A percentile compares a stretch with the other conserved stretches of the same genome.
phyloP scores from a whole-genome alignment of 75 land plant genomes.

The Ceratopteris richardii region DNA sequence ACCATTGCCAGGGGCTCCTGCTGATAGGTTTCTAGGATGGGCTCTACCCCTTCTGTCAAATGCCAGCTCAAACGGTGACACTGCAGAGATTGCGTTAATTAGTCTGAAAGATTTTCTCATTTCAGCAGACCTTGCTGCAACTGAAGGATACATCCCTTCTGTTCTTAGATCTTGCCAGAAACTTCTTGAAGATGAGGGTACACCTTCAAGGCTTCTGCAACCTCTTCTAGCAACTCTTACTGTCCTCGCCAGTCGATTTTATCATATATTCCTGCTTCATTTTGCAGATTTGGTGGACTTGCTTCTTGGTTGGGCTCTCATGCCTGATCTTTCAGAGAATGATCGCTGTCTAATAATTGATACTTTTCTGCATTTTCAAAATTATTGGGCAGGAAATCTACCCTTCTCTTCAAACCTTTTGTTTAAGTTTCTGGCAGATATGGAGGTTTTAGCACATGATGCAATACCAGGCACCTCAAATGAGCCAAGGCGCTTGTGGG shows the following conservation, averaged over 20 bases:
- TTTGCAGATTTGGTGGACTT: slow-evolving; percentile 85
- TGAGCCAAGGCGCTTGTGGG: slow-evolving; percentile 53
- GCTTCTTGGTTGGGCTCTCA: slow-evolving; percentile 97
- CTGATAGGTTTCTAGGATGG: slow-evolving; percentile 67
- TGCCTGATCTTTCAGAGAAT: slow-evolving; percentile 68
- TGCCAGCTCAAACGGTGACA: slow-evolving; percentile 27
- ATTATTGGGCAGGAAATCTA: slow-evolving; percentile 66
- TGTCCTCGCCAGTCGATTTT: slow-evolving; percentile 52
- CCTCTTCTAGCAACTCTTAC: slow-evolving; percentile 59
- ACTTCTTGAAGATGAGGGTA: slow-evolving; percentile 87
- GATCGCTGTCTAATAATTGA: slow-evolving; percentile 67
- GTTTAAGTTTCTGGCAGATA: slow-evolving; percentile 79
- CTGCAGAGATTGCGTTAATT: slow-evolving; percentile 59
- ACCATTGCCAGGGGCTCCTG: slow-evolving; percentile 30
- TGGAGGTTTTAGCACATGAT: slow-evolving; percentile 75
- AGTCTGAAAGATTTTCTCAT: slow-evolving; percentile 63
- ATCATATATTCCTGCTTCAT: slow-evolving; percentile 55
- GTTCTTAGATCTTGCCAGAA: slow-evolving; percentile 74
- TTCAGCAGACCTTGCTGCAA: slow-evolving; percentile 44
- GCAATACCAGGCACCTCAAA: slow-evolving; percentile 39
- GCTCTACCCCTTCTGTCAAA: slow-evolving; percentile 58
- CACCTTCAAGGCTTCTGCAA: slow-evolving; percentile 52
- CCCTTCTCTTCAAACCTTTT: slow-evolving; percentile 62
- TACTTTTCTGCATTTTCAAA: slow-evolving; percentile 76
- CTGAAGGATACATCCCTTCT: slow-evolving; percentile 59